Base-by-base conservation (phyloP, 164 flowering plant species). In the Tetracentron sinense region DNA sequence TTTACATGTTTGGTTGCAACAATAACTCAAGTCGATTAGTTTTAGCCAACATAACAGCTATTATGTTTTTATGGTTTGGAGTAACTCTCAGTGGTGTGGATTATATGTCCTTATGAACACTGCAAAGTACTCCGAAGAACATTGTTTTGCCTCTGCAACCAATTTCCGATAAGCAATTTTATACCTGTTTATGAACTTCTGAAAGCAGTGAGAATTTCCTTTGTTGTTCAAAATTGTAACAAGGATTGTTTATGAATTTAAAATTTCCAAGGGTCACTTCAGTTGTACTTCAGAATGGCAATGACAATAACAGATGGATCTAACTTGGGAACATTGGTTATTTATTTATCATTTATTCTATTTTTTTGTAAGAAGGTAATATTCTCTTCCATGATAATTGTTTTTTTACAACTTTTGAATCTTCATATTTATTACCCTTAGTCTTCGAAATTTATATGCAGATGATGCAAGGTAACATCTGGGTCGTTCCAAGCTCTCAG, bases 401-500 rank as follows among this genome's bases (percentile, higher is more conserved):
- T n/a, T n/a, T n/a, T 4, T 3, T 20, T 26, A 31, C 17, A 31
- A 23, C 19, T 42, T 28, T n/a, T 55, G 8, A 23, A 20, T 29
- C 5, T 6, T 16, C 28, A 50, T 21, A 16, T 25, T n/a, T 35
- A 22, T 23, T 57, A 10, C 0, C n/a, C 27, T 23, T 62, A 51
- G 12, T 52, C 33, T 5, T 46, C 33, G 33, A 38, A 54, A 68
- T 66, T 56, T 57, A 19, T 61, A 31, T 56, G 69, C 91, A 95
- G 99, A 60, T 86, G 77, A 95, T 95, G 97, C 97, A 90, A 76
- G 99, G 99, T 31, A 86, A 81, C 71, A 85, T 95, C 38, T 88
- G 94, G 94, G 81, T 77, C 27, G 72, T 78, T n/a, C 86, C 88
- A 25, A 77, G 70, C 63, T 72, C 86, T 31, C 82, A 71, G 38